These are phyloP conservation scores for Gracilaria gracilis DNA, from an alignment of 23 red algal genomes.

Conservation along the genomic window DNA sequence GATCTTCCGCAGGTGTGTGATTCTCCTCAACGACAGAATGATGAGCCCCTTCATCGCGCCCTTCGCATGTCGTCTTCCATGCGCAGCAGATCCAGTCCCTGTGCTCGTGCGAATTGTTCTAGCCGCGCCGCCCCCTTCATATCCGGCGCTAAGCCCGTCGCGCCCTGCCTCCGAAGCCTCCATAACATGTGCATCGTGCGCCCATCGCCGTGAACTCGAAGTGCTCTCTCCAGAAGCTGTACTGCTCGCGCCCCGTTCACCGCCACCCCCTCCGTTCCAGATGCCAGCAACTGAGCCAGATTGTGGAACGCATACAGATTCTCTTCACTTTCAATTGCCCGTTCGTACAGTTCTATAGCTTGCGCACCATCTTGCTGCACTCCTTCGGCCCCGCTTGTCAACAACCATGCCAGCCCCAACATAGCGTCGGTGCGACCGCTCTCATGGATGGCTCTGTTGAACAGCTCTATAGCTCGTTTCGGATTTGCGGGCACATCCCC, in stretches of 20 bases:
- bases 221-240: neutral
- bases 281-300: no score
- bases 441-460: neutral
- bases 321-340: no score
- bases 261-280: no score
- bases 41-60: no score
- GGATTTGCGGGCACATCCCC: neutral
- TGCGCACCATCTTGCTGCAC: neutral
- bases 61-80: no score
- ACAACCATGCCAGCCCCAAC: slow-evolving; percentile 11
- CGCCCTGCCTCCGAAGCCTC: neutral
- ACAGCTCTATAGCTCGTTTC: neutral
- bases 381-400: neutral
- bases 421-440: slow-evolving; percentile 29
- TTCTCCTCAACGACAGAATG: no score
- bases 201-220: neutral
- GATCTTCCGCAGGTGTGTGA: no score
- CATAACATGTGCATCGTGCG: neutral
- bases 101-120: neutral
- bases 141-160: neutral
- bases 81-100: no score
- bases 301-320: no score
- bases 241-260: no score
- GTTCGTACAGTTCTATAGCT: neutral
- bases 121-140: neutral